A percentile compares a stretch with the other conserved stretches of the same genome.
phyloP scores from a whole-genome alignment of 192 early-diverging fungal species.

The Cetraspora pellucida region DNA sequence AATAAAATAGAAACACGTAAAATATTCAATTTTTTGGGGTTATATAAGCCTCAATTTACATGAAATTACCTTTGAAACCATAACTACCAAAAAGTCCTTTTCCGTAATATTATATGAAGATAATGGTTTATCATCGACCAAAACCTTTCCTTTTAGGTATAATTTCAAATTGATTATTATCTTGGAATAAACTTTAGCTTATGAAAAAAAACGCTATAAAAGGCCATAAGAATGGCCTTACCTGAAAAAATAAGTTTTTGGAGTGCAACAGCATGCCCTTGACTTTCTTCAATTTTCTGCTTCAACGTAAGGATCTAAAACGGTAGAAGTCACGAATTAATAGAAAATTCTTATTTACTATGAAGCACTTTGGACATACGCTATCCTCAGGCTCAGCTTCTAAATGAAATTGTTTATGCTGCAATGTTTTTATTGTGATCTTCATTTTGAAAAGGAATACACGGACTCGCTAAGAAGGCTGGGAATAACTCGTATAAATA shows the following conservation, averaged over 20 bases:
- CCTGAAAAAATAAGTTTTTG: slow-evolving; percentile 92
- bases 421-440: slow-evolving; percentile 89
- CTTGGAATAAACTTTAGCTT: neutral
- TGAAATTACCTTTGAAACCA: slow-evolving; percentile 81
- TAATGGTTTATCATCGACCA: slow-evolving; percentile 75
- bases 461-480: neutral
- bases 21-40: too few relatives aligned
- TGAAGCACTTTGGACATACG: slow-evolving; percentile 35
- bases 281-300: slow-evolving; percentile 68
- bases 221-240: slow-evolving; percentile 35
- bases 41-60: too few relatives aligned
- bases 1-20: too few relatives aligned
- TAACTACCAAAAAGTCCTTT: slow-evolving; percentile 94
- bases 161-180: neutral
- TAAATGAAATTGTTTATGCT: slow-evolving; percentile 80
- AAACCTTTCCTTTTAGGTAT: slow-evolving; percentile 75
- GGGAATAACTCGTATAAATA: neutral
- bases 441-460: slow-evolving; percentile 57
- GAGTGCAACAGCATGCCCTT: slow-evolving; percentile 67
- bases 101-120: slow-evolving; percentile 78
- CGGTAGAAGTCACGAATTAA: neutral
- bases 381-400: slow-evolving; percentile 73
- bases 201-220: neutral
- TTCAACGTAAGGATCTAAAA: slow-evolving; percentile 77
- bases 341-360: neutral